Percentiles rank a stretch among this genome's conserved stretches.
Conservation (phyloP, 768 basidiomycete species). For the Naganishia kalamii region DNA sequence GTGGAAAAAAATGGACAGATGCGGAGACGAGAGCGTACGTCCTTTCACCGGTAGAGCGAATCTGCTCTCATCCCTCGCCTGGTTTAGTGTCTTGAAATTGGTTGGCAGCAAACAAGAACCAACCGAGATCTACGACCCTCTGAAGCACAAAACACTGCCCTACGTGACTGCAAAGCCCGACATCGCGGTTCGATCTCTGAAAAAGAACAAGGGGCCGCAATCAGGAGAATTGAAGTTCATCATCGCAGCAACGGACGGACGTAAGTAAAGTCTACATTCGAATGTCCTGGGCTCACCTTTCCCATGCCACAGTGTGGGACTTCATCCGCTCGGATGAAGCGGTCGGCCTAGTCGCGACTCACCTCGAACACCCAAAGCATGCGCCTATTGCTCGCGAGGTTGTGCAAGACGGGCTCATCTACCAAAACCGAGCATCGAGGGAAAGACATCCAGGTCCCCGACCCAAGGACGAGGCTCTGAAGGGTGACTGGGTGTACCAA, state of each 20-base stretch:
- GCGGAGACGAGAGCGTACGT: conserved; percentile 33
- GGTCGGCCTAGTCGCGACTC: conserved; percentile 35
- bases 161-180: conserved; percentile 44
- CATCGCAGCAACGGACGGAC: conserved; percentile 43
- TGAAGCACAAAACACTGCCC: conserved; percentile 31
- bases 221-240: conserved; percentile 43
- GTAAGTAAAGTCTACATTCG: conserved; percentile 29
- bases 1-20: conserved; percentile 39
- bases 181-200: conserved; percentile 35
- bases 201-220: not conserved
- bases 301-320: too few relatives aligned
- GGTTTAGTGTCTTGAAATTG: too few relatives aligned
- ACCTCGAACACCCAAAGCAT: conserved; percentile 29
- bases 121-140: too few relatives aligned
- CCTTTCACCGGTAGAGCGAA: too few relatives aligned
- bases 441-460: not conserved
- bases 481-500: conserved; percentile 34
- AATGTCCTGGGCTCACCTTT: too few relatives aligned
- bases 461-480: not conserved
- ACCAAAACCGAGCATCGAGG: not conserved
- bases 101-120: too few relatives aligned
- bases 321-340: conserved; percentile 43
- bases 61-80: too few relatives aligned
- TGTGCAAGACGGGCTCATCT: not conserved
- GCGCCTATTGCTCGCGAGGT: not conserved